Percentiles rank a stretch among this genome's conserved stretches.
phyloP scores from a whole-genome alignment of 2,329 filamentous ascomycete species.

The Endocalyx cinctus region DNA sequence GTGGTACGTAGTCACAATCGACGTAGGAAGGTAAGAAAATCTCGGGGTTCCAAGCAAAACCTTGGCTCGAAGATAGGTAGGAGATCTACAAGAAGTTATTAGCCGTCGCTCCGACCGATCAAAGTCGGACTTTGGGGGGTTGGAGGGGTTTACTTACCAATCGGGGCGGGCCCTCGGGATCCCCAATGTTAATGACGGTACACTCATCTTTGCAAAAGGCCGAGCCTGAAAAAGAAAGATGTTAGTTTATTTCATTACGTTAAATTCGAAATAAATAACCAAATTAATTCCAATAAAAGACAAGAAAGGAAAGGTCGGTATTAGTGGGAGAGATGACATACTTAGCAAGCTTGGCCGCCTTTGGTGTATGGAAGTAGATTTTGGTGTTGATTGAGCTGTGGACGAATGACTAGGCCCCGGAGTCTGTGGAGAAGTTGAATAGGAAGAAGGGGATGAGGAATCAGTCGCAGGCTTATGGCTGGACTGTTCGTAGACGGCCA shows the following conservation, averaged over 20 bases:
- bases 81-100: conserved; percentile 56
- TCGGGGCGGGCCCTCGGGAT: conserved; percentile 66
- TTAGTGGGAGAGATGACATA: conserved; percentile 34
- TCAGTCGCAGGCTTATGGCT: conserved; percentile 43
- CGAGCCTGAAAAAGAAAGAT: conserved; percentile 50
- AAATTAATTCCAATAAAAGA: background rate
- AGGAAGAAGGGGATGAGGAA: conserved; percentile 53
- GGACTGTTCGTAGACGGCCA: conserved; percentile 32
- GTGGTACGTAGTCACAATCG: conserved; percentile 68
- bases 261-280: no score
- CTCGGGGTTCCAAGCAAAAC: conserved; percentile 81
- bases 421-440: conserved; percentile 52
- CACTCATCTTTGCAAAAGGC: conserved; percentile 70
- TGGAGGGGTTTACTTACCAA: conserved; percentile 53
- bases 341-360: conserved; percentile 60
- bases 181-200: conserved; percentile 75
- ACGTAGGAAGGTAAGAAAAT: conserved; percentile 78
- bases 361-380: conserved; percentile 42
- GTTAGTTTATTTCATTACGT: no score
- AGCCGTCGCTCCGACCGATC: no score
- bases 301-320: conserved; percentile 22
- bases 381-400: conserved; percentile 35
- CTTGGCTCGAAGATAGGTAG: conserved; percentile 74
- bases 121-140: no score
- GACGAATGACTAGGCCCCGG: conserved; percentile 35